These are phyloP conservation scores for Citrus glauca DNA, from an alignment of 345 rosid species.

Conservation along the genomic window DNA sequence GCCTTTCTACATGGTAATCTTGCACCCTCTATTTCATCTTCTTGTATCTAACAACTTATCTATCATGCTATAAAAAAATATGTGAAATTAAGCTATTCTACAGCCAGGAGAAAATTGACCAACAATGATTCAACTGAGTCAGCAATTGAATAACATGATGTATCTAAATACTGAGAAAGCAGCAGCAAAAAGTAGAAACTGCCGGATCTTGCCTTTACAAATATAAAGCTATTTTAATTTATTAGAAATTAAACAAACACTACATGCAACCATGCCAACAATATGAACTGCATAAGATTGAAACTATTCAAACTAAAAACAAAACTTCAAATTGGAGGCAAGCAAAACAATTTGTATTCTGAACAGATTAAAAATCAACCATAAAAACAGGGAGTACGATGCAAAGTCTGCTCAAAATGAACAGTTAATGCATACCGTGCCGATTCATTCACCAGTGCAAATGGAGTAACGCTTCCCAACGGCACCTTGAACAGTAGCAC, in stretches of 20 bases:
- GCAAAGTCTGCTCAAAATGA: neutral
- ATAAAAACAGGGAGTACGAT: neutral
- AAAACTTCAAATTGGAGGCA: neutral
- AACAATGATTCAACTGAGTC: neutral
- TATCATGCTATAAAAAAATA: neutral
- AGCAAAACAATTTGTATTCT: neutral
- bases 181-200: neutral
- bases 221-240: neutral
- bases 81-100: neutral
- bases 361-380: neutral
- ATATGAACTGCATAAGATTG: neutral
- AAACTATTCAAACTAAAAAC: neutral
- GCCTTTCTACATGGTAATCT: neutral
- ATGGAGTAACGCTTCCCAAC: conserved; percentile 84
- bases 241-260: neutral
- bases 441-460: conserved; percentile 76
- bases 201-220: neutral
- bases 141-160: neutral
- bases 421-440: conserved; percentile 50
- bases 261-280: neutral
- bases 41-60: neutral
- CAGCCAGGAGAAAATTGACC: neutral
- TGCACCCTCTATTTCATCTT: neutral
- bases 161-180: neutral
- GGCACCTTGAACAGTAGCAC: conserved; percentile 48